These are phyloP conservation scores for Wolfiporia cocos DNA, from an alignment of 1,284 basidiomycete species.

Conservation along the genomic window DNA sequence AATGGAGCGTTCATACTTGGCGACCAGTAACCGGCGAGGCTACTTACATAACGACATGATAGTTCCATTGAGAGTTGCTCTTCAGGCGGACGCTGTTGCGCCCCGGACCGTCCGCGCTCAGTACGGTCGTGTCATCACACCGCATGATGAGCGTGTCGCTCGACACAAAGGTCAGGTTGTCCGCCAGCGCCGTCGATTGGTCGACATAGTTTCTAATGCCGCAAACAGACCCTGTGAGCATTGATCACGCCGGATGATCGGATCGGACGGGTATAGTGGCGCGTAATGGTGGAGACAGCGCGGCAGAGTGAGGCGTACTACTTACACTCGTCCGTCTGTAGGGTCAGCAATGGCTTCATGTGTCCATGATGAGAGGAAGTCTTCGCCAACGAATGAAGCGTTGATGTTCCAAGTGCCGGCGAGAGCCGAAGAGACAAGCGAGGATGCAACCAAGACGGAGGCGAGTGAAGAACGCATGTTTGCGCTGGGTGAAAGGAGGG, in stretches of 20 bases:
- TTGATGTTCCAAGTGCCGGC: constrained; percentile 34
- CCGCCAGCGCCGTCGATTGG: constrained; percentile 25
- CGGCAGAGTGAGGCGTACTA: background rate
- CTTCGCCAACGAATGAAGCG: constrained; percentile 41
- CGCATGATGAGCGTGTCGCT: constrained; percentile 35
- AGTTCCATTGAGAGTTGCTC: constrained; percentile 45
- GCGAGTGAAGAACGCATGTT: constrained; percentile 18
- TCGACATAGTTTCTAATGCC: constrained; percentile 31
- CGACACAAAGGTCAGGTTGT: constrained; percentile 27
- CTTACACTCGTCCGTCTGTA: constrained; percentile 59
- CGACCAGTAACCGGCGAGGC: background rate
- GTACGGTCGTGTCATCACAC: constrained; percentile 42
- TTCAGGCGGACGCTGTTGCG: constrained; percentile 54
- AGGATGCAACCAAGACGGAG: constrained; percentile 15
- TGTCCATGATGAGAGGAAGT: constrained; percentile 44
- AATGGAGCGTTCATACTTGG: constrained; percentile 5
- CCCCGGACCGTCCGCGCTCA: constrained; percentile 42
- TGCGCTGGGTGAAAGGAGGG: background rate
- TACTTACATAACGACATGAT: constrained; percentile 52
- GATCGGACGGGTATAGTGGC: too few species aligned
- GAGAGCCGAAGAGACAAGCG: constrained; percentile 16
- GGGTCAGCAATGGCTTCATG: constrained; percentile 51
- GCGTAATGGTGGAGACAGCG: too few species aligned
- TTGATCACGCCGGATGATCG: too few species aligned
- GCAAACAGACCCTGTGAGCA: too few species aligned